phyloP scores from a whole-genome alignment of 2,329 filamentous ascomycete genomes.

The Cercospora sojina region DNA sequence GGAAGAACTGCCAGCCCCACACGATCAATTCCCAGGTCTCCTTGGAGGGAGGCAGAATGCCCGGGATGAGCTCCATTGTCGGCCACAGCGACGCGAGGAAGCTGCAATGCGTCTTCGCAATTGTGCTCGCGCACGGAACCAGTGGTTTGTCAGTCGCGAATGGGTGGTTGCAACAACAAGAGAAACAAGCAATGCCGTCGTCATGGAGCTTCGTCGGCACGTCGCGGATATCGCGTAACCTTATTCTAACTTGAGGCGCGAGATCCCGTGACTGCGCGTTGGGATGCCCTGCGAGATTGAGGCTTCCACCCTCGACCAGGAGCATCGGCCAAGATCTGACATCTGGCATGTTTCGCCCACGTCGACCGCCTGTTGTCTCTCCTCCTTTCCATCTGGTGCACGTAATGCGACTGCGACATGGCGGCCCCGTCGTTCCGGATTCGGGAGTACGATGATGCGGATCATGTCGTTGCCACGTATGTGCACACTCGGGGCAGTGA shows the following conservation, averaged over 20 bases:
- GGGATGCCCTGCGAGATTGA: neutral
- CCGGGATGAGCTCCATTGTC: slow-evolving; percentile 41
- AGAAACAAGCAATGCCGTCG: slow-evolving; percentile 6
- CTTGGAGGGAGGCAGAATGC: slow-evolving; percentile 50
- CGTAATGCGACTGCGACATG: slow-evolving; percentile 15
- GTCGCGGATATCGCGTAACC: neutral
- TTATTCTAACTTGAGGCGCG: neutral
- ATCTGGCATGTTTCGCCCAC: slow-evolving; percentile 12
- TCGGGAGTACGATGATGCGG: slow-evolving; percentile 52
- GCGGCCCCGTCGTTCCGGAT: slow-evolving; percentile 25
- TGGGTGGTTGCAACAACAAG: neutral
- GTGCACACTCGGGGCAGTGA: slow-evolving; percentile 41
- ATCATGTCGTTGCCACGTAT: slow-evolving; percentile 51
- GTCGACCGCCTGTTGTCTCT: neutral
- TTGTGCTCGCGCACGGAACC: neutral
- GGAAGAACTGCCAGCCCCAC: slow-evolving; percentile 52
- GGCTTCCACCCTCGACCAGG: neutral
- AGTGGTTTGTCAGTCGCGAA: neutral
- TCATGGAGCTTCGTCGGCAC: neutral
- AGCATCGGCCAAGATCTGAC: slow-evolving; percentile 1
- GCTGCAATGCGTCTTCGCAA: neutral
- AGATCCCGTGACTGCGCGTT: neutral
- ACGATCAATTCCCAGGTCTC: slow-evolving; percentile 52
- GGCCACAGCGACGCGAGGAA: neutral
- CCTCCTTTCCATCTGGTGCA: neutral